Evolutionary conservation across 352 stramenopile genomes (phyloP).

Genomic region (Phytophthora sp.): DNA sequence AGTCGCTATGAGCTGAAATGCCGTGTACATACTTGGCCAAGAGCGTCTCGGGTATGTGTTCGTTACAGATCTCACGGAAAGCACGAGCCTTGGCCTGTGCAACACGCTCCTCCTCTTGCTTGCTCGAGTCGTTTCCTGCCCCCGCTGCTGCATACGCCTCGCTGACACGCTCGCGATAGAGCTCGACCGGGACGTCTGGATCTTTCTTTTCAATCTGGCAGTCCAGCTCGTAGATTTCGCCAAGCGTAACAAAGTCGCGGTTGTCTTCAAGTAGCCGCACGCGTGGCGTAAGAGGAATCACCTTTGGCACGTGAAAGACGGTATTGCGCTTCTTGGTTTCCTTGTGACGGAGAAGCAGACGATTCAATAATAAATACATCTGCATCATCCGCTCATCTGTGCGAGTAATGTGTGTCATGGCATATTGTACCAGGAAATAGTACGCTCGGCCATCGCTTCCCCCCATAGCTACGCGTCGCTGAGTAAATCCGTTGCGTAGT

Average conservation of each 20-base stretch:
- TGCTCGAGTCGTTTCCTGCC: conserved; percentile 36
- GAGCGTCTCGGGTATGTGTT: conserved; percentile 84
- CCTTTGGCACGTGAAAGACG: conserved; percentile 91
- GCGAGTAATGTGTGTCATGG: conserved; percentile 93
- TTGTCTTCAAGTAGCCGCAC: conserved; percentile 90
- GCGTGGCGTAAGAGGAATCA: conserved; percentile 92
- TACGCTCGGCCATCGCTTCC: conserved; percentile 90
- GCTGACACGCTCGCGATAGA: conserved; percentile 79
- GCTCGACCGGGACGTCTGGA: conserved; percentile 78
- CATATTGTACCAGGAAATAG: conserved; percentile 93
- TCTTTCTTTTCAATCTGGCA: conserved; percentile 76
- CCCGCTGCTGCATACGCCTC: conserved; percentile 60
- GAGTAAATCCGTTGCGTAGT: conserved; percentile 89
- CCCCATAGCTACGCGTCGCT: conserved; percentile 90
- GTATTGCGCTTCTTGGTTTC: conserved; percentile 89
- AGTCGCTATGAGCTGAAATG: conserved; percentile 73
- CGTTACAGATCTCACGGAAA: conserved; percentile 83
- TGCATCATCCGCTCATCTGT: conserved; percentile 96
- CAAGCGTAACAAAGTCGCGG: conserved; percentile 83
- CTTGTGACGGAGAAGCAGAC: conserved; percentile 85
- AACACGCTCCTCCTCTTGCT: conserved; percentile 73
- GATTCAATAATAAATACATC: conserved; percentile 92
- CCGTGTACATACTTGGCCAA: conserved; percentile 87
- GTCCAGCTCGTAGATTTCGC: conserved; percentile 86
- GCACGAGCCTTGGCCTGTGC: conserved; percentile 64